Evolutionary conservation across 768 basidiomycete species (phyloP).

Genomic region (Tulasnella sp.): DNA sequence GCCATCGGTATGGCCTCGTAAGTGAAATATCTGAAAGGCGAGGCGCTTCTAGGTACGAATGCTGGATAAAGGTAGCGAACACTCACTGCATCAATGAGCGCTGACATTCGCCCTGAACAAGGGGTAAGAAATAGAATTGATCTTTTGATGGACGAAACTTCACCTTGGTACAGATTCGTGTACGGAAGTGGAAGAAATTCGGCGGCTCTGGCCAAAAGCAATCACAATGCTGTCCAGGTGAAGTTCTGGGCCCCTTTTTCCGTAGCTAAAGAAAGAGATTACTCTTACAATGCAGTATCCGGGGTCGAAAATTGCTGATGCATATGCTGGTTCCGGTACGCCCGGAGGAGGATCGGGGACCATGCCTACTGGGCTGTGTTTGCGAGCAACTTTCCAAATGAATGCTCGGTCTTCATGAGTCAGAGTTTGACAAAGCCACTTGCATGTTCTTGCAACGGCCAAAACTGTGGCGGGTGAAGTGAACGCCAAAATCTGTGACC

Average conservation of each 20-base stretch:
- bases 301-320: slow-evolving; percentile 4
- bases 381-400: slow-evolving; percentile 9
- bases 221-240: neutral
- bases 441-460: neutral
- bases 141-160: neutral
- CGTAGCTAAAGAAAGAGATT: neutral
- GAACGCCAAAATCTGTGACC: neutral
- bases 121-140: neutral
- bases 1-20: too few species aligned
- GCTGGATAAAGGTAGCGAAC: neutral
- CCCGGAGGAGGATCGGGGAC: slow-evolving; percentile 17
- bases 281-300: slow-evolving; percentile 4
- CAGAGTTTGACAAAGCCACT: slow-evolving; percentile 16
- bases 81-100: neutral
- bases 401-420: neutral
- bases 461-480: neutral
- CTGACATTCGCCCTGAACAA: neutral
- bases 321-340: slow-evolving; percentile 17
- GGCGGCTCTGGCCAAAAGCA: neutral
- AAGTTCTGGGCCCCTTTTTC: too few species aligned
- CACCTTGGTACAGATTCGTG: neutral
- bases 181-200: neutral
- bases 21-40: neutral
- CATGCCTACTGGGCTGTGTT: too few species aligned
- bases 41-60: neutral